Base-by-base conservation (phyloP, 495 filamentous ascomycete species). In the Podospora fimiseda region DNA sequence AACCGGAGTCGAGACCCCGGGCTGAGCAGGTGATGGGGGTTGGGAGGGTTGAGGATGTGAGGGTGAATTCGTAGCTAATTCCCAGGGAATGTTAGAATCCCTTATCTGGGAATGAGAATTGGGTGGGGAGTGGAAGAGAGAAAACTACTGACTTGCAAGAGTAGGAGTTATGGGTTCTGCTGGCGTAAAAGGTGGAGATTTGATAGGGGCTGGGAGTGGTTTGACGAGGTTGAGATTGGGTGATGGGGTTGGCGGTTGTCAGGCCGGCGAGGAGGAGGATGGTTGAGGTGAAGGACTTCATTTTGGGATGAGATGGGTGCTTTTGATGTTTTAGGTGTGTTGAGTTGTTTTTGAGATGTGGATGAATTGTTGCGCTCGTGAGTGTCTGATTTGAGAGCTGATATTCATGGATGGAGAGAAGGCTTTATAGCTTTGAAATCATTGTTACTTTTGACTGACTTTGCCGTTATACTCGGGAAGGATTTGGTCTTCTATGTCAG, bases 111-210 rank as follows among this genome's bases (percentile, higher is more conserved):
- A 9, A n/a, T 15, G 39, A 19, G 11, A 19, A 16, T 7, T n/a
- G 39, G 13, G 0, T 6, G 9, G 11, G n/a, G 9, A 42, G 39
- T 18, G 2, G 15, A 19, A 19, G 11, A 1, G 4, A 16, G 39
- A 9, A 42, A 42, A 42, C 5, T 7, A 19, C 44, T 16, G 37
- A 54, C 51, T 16, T 18, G 44, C 51, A 54, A 22, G 14, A 24
- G 9, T 13, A 21, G 52, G 30, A 49, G 36, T 24, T 41, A 36
- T 55, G 52, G 5, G 37, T 27, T 36, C 50, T 55, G 45, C 22
- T 40, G 15, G 41, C 52, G 36, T 41, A 55, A 23, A 55, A 55
- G 19, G 19, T 39, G 14, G 24, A 43, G 45, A 55, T 55, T 19
- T 49, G 6, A 19, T 51, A 51, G 7, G 49, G 49, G 9, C 52